Conservation (phyloP, 1,139 yeast genomes). For the Taiozyma sp. region DNA sequence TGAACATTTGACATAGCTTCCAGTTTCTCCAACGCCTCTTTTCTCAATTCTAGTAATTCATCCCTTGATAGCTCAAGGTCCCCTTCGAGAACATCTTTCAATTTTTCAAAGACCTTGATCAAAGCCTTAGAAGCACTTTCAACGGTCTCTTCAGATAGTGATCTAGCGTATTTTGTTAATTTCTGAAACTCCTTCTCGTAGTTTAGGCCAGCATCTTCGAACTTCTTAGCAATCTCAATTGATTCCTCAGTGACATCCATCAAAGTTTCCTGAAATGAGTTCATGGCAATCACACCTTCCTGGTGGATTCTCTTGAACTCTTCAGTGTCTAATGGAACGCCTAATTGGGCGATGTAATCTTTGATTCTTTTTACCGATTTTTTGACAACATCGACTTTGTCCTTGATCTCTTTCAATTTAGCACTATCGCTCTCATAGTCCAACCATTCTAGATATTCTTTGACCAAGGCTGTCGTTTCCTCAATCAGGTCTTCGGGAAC, state of each 20-base stretch:
- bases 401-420: constrained; percentile 31
- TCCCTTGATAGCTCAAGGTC: constrained; percentile 29
- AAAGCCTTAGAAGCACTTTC: constrained; percentile 33
- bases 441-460: constrained; percentile 69
- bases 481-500: constrained; percentile 35
- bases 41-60: constrained; percentile 33
- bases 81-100: constrained; percentile 31
- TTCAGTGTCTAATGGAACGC: constrained; percentile 30
- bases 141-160: constrained; percentile 31
- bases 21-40: constrained; percentile 32
- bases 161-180: constrained; percentile 27
- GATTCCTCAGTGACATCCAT: constrained; percentile 42
- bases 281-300: constrained; percentile 36
- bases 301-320: constrained; percentile 38
- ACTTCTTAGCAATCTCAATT: constrained; percentile 36
- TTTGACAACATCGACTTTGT: constrained; percentile 29
- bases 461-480: constrained; percentile 34
- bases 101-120: constrained; percentile 34
- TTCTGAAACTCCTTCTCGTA: constrained; percentile 47
- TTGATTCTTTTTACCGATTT: constrained; percentile 27
- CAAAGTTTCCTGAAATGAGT: constrained; percentile 41
- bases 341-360: constrained; percentile 28
- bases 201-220: constrained; percentile 39
- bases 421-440: constrained; percentile 69
- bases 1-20: constrained; percentile 34